Evolutionary conservation across 1,284 basidiomycete genomes (phyloP).

Genomic region (Malassezia furfur): DNA sequence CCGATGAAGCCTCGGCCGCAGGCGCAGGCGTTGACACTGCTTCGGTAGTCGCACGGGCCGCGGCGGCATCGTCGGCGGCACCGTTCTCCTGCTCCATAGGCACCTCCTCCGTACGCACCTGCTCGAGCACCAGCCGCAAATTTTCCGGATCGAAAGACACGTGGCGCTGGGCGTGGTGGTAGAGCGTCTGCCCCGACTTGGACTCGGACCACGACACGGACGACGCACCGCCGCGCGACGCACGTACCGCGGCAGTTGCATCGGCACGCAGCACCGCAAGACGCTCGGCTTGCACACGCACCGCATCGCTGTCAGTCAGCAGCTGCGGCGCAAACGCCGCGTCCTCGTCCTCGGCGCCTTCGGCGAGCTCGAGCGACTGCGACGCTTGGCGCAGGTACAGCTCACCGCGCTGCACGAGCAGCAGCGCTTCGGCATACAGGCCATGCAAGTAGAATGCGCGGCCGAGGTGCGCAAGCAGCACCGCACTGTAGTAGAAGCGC

Average conservation of each 20-base stretch:
- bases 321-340: conserved; percentile 26
- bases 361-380: conserved; percentile 36
- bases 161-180: conserved; percentile 35
- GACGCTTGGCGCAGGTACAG: conserved; percentile 42
- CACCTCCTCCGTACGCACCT: conserved; percentile 13
- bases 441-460: conserved; percentile 31
- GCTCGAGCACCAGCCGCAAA: conserved; percentile 23
- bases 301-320: not conserved
- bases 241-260: not conserved
- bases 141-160: conserved; percentile 39
- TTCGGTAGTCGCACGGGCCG: not conserved
- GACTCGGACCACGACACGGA: conserved; percentile 21
- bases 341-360: conserved; percentile 39
- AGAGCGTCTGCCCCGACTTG: conserved; percentile 33
- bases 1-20: no score
- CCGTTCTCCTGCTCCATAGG: conserved; percentile 13
- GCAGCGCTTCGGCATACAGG: conserved; percentile 28
- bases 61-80: not conserved
- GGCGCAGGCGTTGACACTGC: not conserved
- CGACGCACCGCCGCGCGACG: not conserved
- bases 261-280: conserved; percentile 19
- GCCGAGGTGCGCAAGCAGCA: conserved; percentile 35
- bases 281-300: conserved; percentile 6
- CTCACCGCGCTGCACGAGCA: conserved; percentile 37
- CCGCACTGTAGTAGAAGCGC: conserved; percentile 38